Conservation (phyloP, 2,329 filamentous ascomycete species). For the Cyphellophora europaea region DNA sequence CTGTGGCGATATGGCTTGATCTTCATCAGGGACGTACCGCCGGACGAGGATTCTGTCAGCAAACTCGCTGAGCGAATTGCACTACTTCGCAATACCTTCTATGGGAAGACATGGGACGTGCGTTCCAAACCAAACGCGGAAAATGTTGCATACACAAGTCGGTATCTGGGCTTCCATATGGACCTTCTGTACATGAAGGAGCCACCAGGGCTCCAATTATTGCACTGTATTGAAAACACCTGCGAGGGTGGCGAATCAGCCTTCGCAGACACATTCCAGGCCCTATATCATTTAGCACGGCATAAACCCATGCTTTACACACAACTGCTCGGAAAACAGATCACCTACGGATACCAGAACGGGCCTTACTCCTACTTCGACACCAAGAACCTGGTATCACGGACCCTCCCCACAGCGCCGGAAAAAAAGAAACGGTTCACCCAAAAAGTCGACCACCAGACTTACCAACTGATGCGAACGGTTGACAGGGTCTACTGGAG, state of each 20-base stretch:
- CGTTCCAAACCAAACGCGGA: constrained; percentile 71
- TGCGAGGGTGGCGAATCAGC: constrained; percentile 73
- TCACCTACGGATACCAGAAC: constrained; percentile 7
- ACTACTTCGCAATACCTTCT: constrained; percentile 75
- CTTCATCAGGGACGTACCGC: constrained; percentile 66
- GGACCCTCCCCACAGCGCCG: constrained; percentile 41
- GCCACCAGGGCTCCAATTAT: constrained; percentile 72
- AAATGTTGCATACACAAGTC: constrained; percentile 84
- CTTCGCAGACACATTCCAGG: constrained; percentile 68
- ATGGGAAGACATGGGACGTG: constrained; percentile 86
- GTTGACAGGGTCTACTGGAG: constrained; percentile 56
- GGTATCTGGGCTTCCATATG: constrained; percentile 81
- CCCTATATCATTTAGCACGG: constrained; percentile 28
- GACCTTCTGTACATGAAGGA: constrained; percentile 80
- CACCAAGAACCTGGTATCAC: constrained; percentile 53
- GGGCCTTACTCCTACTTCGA: constrained; percentile 46
- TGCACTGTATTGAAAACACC: constrained; percentile 80
- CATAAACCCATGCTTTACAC: neutral
- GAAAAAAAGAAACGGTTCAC: constrained; percentile 4
- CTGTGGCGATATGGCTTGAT: constrained; percentile 63
- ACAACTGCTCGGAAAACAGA: no score
- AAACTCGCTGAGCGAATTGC: constrained; percentile 65
- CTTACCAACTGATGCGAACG: neutral
- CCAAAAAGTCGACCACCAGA: neutral
- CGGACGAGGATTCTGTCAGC: constrained; percentile 55